Evolutionary conservation across 164 flowering plant genomes (phyloP), one percentile per base, ranked within the genome.

Genomic region (Tetrastigma voinierianum): DNA sequence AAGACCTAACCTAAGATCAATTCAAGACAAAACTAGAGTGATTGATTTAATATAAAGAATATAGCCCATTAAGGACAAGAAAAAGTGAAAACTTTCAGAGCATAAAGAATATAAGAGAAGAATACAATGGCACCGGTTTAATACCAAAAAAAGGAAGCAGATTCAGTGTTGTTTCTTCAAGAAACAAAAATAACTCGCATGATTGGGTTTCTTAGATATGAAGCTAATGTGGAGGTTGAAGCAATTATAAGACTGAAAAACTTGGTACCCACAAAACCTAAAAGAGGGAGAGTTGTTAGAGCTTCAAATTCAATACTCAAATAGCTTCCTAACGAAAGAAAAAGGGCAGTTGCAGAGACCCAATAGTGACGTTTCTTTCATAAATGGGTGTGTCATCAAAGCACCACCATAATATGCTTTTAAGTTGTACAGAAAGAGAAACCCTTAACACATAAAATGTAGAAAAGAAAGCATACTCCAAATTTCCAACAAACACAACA

Each of bases 1-100:
- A 21, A 55, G n/a, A 15, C 52, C n/a, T 12, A 21, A 25, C 32
- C 58, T 20, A 55, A 20, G 20, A 21, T 55, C 58, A 7, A 55
- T 55, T 55, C 11, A 55, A 55, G 58, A 25, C 21, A 20, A 21
- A 10, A 20, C 15, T 23, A 55, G 58, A 10, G 58, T 19, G 23
- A 55, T 55, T 55, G 40, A 10, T 17, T 21, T 17, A 55, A 55
- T 55, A 55, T 20, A 21, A 55, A 10, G 58, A 10, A 20, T 3
- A 55, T 9, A 21, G 21, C 32, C 32, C 11, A 12, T 20, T 10
- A 21, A 15, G 21, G 58, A 55, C 57, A 19, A 14, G 58, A 55
- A 55, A 55, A 32, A 32, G 58, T 55, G 32, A 55, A 55, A 20
- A 15, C 58, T 20, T 21, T 55, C 58, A 55, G 58, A 55, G 58